Conservation (phyloP, 495 filamentous ascomycete genomes). For the Neurospora sp. region DNA sequence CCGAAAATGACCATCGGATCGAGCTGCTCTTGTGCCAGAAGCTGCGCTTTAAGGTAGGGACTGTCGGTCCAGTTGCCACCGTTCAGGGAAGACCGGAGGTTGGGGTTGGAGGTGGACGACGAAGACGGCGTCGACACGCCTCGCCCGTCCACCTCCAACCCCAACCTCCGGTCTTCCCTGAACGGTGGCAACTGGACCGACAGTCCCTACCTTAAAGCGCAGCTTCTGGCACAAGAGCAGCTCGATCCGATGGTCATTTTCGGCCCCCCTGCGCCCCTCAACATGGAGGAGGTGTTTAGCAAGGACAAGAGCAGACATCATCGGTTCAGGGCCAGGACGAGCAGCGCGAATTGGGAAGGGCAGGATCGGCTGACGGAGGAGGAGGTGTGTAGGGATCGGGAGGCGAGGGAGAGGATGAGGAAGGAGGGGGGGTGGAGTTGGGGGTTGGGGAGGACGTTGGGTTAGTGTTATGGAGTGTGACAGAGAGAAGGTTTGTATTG, state of each 20-base stretch:
- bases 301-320: conserved; percentile 68
- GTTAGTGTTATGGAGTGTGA: not conserved
- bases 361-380: conserved; percentile 84
- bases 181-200: conserved; percentile 67
- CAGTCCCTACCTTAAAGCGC: conserved; percentile 60
- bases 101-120: conserved; percentile 38
- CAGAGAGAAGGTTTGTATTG: not conserved
- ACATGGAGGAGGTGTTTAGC: conserved; percentile 92
- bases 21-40: conserved; percentile 73
- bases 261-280: conserved; percentile 71
- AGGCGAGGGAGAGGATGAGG: conserved; percentile 68
- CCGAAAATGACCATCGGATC: conserved; percentile 89
- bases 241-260: conserved; percentile 83
- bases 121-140: conserved; percentile 58
- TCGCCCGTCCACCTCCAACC: not conserved
- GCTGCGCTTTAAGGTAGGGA: conserved; percentile 58
- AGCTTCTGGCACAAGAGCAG: conserved; percentile 66
- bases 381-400: conserved; percentile 69
- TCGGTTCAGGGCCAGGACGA: conserved; percentile 78
- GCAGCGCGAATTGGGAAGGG: conserved; percentile 86
- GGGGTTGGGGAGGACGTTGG: conserved; percentile 26
- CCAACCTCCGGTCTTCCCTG: not conserved
- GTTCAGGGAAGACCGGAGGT: conserved; percentile 11
- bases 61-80: conserved; percentile 70
- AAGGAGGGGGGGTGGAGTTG: conserved; percentile 83